Conservation (phyloP, 306 rosid genomes). For the Vigna trinervia region DNA sequence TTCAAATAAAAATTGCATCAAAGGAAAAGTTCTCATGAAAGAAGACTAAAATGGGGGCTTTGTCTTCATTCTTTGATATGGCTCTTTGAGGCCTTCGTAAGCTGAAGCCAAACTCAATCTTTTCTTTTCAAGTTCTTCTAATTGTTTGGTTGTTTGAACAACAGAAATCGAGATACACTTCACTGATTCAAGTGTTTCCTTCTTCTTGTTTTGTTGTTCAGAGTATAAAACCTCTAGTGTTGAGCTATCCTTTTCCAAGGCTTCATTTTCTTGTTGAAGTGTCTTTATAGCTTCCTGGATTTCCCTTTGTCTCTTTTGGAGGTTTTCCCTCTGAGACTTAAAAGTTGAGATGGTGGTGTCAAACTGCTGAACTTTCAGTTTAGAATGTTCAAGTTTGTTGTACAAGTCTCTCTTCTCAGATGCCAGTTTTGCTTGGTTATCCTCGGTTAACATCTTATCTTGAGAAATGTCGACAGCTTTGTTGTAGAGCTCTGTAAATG, state of each 20-base stretch:
- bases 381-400: neutral
- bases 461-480: neutral
- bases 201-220: neutral
- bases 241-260: neutral
- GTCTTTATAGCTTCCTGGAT: neutral
- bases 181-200: neutral
- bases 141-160: neutral
- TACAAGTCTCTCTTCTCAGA: neutral
- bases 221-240: neutral
- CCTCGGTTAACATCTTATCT: neutral
- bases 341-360: neutral
- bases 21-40: neutral
- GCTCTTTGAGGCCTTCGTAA: neutral
- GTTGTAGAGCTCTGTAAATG: neutral
- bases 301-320: neutral
- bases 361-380: neutral
- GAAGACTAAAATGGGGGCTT: neutral
- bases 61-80: neutral
- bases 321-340: neutral
- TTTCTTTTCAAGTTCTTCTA: neutral
- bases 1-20: neutral
- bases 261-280: neutral
- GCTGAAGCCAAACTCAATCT: neutral
- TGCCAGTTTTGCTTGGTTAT: neutral
- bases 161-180: neutral